These are phyloP conservation scores for Backusella liffmaniae DNA, from an alignment of 192 early-diverging fungal genomes.

Conservation along the genomic window DNA sequence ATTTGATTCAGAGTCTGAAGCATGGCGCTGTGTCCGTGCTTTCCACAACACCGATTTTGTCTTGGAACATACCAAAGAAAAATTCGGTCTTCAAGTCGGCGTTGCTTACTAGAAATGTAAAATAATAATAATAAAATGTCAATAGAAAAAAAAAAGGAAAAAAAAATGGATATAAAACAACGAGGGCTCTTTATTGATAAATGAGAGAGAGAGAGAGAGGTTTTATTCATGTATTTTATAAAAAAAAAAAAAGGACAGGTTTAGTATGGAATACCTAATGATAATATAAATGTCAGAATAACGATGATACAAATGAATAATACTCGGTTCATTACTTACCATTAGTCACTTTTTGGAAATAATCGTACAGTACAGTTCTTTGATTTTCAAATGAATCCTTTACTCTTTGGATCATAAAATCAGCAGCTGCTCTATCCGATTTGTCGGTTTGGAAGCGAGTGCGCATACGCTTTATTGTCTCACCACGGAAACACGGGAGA, in stretches of 20 bases:
- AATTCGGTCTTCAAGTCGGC: slow-evolving; percentile 1
- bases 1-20: slow-evolving; percentile 36
- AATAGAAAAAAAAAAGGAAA: background rate
- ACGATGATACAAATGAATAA: background rate
- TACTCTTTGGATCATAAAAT: slow-evolving; percentile 93
- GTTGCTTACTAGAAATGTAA: slow-evolving; percentile 20
- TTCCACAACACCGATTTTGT: slow-evolving; percentile 28
- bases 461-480: slow-evolving; percentile 84
- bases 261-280: slow-evolving; percentile 1
- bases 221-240: background rate
- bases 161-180: background rate
- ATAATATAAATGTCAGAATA: background rate
- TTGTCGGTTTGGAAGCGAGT: slow-evolving; percentile 87
- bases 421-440: slow-evolving; percentile 87
- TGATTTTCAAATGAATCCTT: slow-evolving; percentile 91
- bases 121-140: slow-evolving; percentile 4
- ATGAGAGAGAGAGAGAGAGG: background rate
- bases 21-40: slow-evolving; percentile 35
- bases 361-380: slow-evolving; percentile 79
- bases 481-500: slow-evolving; percentile 95
- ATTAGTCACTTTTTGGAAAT: slow-evolving; percentile 82
- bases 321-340: slow-evolving; percentile 42
- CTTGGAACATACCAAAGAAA: background rate
- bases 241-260: background rate
- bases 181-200: background rate